Evolutionary conservation across 331 rosid genomes (phyloP).

Genomic region (Telfairia occidentalis): DNA sequence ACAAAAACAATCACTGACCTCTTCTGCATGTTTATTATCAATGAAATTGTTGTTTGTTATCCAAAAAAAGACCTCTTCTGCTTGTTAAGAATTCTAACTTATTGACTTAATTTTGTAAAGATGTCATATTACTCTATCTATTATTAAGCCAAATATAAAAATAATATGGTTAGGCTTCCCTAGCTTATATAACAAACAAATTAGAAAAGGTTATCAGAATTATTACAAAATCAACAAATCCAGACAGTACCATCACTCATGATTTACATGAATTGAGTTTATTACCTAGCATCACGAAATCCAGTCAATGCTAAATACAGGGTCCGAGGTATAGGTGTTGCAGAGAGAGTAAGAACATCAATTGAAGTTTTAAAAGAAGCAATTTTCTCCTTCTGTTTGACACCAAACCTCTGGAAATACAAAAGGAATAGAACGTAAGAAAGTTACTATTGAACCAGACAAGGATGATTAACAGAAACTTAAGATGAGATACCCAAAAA

Average conservation of each 20-base stretch:
- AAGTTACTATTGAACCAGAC: constrained; percentile 6
- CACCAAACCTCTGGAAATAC: constrained; percentile 72
- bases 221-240: background rate
- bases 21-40: background rate
- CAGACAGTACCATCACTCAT: background rate
- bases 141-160: background rate
- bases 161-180: background rate
- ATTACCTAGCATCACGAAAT: constrained; percentile 94
- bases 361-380: constrained; percentile 90
- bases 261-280: constrained; percentile 8
- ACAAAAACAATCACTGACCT: background rate
- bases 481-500: constrained; percentile 13
- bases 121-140: background rate
- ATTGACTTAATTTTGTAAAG: background rate
- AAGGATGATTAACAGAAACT: constrained; percentile 18
- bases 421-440: constrained; percentile 17
- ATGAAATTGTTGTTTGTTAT: no score
- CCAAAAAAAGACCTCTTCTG: background rate
- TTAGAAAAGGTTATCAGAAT: background rate
- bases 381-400: constrained; percentile 91
- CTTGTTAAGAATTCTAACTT: background rate
- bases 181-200: background rate
- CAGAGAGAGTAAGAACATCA: constrained; percentile 88
- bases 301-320: constrained; percentile 94
- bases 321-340: constrained; percentile 94